Conservation (phyloP, 2,329 filamentous ascomycete species). For the Trichoderma aggressivum region DNA sequence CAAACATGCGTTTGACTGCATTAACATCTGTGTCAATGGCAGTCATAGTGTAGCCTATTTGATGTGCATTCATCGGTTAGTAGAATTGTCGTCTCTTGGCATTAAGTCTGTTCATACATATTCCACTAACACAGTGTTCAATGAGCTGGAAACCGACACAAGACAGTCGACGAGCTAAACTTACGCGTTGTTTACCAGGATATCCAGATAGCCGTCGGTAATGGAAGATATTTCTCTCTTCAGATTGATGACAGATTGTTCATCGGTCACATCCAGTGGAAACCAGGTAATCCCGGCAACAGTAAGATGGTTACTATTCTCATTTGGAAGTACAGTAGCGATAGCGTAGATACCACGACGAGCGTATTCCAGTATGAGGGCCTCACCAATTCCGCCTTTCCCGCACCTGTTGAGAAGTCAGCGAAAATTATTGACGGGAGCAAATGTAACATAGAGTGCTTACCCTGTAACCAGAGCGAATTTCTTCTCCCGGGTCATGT, state of each 20-base stretch:
- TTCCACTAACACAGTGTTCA: background rate
- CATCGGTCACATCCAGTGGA: conserved; percentile 32
- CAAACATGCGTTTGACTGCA: conserved; percentile 36
- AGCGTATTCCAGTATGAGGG: conserved; percentile 25
- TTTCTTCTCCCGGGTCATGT: background rate
- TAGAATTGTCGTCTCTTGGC: background rate
- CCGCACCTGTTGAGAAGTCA: conserved; percentile 7
- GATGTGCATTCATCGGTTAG: background rate
- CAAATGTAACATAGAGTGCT: background rate
- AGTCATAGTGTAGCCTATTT: conserved; percentile 28
- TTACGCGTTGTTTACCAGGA: conserved; percentile 7
- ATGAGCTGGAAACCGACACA: background rate
- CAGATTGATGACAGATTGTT: conserved; percentile 27
- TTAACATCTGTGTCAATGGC: conserved; percentile 30
- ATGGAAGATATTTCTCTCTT: conserved; percentile 20
- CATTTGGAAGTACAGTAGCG: conserved; percentile 31
- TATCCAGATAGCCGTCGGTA: conserved; percentile 9
- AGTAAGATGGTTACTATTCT: conserved; percentile 25
- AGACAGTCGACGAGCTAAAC: background rate
- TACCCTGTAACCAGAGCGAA: conserved; percentile 11
- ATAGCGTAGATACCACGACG: conserved; percentile 31
- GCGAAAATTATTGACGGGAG: background rate
- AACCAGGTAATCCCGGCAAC: conserved; percentile 27
- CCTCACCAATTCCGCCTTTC: conserved; percentile 28
- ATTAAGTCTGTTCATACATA: background rate